Base-by-base conservation (phyloP, 2,329 filamentous ascomycete genomes). In the Teratosphaeria zuluensis region DNA sequence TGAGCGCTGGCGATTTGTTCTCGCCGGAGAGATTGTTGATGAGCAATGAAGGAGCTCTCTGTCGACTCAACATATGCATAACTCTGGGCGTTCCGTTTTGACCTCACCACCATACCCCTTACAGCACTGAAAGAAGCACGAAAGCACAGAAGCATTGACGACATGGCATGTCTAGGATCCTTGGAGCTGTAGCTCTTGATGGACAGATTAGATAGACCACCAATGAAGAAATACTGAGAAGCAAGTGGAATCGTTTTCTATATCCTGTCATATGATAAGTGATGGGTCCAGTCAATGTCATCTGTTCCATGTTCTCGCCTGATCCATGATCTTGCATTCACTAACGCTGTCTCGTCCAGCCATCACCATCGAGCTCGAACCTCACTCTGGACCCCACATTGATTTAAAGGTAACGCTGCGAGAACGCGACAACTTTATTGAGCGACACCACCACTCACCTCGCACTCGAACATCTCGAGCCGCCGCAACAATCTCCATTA, bases 11-110 rank as follows among this genome's bases (percentile, higher is more conserved):
- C 42, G 42, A n/a, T n/a, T 48, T 8, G 42, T 48, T n/a, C n/a
- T 48, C 42, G 42, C 42, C n/a, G 42, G 21, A n/a, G 42, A 48
- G 42, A 48, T 48, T 21, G 16, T 21, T 48, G 42, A 48, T 8
- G n/a, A 21, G 42, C 16, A 19, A 8, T 48, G 16, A 19, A 14
- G 42, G n/a, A 14, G 53, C 14, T 14, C 30, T 54, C 31, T n/a
- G 4, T 46, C 42, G 21, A 12, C 35, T 30, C 24, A 11, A 33
- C 19, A 11, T 46, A 31, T 51, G 54, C 54, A 51, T 51, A 28
- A 14, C 55, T 58, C 53, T 62, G 60, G 58, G 62, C 60, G 58
- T 63, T 64, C 48, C 54, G 53, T 56, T 57, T 56, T 57, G 46
- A 51, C 21, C 38, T 2, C 53, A 51, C 30, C 48, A 42, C 54